These are phyloP conservation scores for Chaetomium fimeti DNA, from an alignment of 495 filamentous ascomycete species.

Conservation along the genomic window DNA sequence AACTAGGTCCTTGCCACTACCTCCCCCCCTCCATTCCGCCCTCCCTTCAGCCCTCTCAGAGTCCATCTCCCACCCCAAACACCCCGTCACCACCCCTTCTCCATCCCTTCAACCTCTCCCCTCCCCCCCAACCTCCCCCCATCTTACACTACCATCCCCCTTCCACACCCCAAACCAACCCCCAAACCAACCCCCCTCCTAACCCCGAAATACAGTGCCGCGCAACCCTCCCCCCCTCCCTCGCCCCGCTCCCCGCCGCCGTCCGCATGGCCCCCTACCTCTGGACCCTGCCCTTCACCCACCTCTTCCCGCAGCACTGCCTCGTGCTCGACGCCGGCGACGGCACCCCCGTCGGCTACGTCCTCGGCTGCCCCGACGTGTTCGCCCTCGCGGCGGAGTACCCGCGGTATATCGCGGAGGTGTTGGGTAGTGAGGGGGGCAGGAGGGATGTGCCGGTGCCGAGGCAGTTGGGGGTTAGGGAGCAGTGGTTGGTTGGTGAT, in stretches of 20 bases:
- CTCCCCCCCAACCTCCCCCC: neutral
- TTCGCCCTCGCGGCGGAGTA: conserved; percentile 33
- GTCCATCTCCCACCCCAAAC: neutral
- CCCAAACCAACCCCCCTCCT: neutral
- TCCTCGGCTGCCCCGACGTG: conserved; percentile 42
- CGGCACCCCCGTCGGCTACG: conserved; percentile 43
- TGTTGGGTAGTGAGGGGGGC: conserved; percentile 30
- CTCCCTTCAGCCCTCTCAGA: neutral
- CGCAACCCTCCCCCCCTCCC: conserved; percentile 41
- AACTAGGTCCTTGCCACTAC: too few relatives aligned
- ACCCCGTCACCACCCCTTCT: neutral
- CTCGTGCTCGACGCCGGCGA: conserved; percentile 45
- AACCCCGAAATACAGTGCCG: conserved; percentile 36
- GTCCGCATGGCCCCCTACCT: conserved; percentile 41
- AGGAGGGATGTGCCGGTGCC: conserved; percentile 26
- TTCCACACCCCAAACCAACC: neutral
- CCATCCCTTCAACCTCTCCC: neutral
- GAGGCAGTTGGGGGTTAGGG: conserved; percentile 25
- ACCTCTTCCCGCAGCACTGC: conserved; percentile 38
- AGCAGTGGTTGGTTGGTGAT: conserved; percentile 23
- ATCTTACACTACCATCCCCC: neutral
- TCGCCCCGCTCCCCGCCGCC: conserved; percentile 28
- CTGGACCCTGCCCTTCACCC: conserved; percentile 47
- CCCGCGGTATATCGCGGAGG: conserved; percentile 32
- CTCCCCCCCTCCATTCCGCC: neutral